Evolutionary conservation across 2,329 filamentous ascomycete genomes (phyloP).

Genomic region (Alternaria rosae): DNA sequence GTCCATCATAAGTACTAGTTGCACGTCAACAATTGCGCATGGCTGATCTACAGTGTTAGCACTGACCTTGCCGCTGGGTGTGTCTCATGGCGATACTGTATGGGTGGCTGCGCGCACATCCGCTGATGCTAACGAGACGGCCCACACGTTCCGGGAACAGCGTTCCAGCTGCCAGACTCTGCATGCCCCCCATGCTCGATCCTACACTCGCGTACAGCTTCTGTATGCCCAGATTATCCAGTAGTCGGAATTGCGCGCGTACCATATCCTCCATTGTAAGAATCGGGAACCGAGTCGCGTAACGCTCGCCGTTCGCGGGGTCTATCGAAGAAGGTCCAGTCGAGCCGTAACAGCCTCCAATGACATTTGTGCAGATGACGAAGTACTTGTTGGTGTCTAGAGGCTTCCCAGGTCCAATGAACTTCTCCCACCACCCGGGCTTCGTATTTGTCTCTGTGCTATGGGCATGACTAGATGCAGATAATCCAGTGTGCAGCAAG

Average conservation of each 20-base stretch:
- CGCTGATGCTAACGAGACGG: slow-evolving; percentile 86
- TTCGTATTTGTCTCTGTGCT: slow-evolving; percentile 87
- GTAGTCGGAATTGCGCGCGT: slow-evolving; percentile 86
- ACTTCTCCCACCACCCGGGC: slow-evolving; percentile 98
- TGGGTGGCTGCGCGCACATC: slow-evolving; percentile 91
- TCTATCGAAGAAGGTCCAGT: slow-evolving; percentile 90
- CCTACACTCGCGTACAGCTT: slow-evolving; percentile 92
- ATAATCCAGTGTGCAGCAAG: slow-evolving; percentile 90
- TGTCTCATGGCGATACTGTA: slow-evolving; percentile 99
- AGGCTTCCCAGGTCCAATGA: slow-evolving; percentile 86
- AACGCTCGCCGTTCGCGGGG: slow-evolving; percentile 84
- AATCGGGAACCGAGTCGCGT: slow-evolving; percentile 94
- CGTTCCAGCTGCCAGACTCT: slow-evolving; percentile 85
- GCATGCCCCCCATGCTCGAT: slow-evolving; percentile 98
- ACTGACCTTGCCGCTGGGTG: slow-evolving; percentile 79
- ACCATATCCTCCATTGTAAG: slow-evolving; percentile 98
- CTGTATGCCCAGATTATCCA: slow-evolving; percentile 78
- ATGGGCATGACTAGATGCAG: slow-evolving; percentile 95
- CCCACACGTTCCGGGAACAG: slow-evolving; percentile 83
- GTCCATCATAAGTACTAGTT: slow-evolving; percentile 91
- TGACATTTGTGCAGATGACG: slow-evolving; percentile 94
- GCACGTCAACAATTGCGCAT: slow-evolving; percentile 12
- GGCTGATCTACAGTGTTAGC: neutral
- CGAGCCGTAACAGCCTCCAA: slow-evolving; percentile 94
- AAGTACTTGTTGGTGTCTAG: slow-evolving; percentile 92